These are phyloP conservation scores for Paramyrothecium roridum DNA, from an alignment of 2,329 filamentous ascomycete genomes.

Conservation along the genomic window DNA sequence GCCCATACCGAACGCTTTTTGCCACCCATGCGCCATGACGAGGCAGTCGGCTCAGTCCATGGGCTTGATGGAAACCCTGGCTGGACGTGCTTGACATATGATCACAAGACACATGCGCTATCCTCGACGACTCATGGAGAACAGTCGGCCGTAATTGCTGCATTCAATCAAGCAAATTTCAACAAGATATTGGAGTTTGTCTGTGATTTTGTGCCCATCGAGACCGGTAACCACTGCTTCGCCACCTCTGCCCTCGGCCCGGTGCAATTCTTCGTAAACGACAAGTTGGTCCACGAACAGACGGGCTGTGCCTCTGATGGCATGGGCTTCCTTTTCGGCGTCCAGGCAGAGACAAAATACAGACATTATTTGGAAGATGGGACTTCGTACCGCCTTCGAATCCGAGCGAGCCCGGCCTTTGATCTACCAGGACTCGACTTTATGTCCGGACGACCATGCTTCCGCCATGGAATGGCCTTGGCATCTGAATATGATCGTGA, in stretches of 20 bases:
- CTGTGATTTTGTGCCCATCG: slow-evolving; percentile 24
- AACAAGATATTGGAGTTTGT: slow-evolving; percentile 24
- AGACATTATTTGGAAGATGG: slow-evolving; percentile 23
- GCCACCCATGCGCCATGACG: slow-evolving; percentile 16
- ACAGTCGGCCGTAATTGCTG: slow-evolving; percentile 18
- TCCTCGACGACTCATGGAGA: slow-evolving; percentile 11
- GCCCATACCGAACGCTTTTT: slow-evolving; percentile 21
- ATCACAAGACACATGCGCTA: neutral
- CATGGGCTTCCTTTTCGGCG: slow-evolving; percentile 31
- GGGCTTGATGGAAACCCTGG: slow-evolving; percentile 19
- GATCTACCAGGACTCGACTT: slow-evolving; percentile 21
- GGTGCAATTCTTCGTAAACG: slow-evolving; percentile 25
- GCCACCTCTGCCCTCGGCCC: slow-evolving; percentile 25
- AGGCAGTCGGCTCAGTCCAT: slow-evolving; percentile 24
- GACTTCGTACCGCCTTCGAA: slow-evolving; percentile 24
- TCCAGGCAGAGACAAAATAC: slow-evolving; percentile 23
- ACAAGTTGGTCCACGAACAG: slow-evolving; percentile 26
- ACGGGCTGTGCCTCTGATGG: slow-evolving; percentile 24
- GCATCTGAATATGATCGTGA: slow-evolving; percentile 29
- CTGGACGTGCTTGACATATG: slow-evolving; percentile 1
- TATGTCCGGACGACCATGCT: slow-evolving; percentile 25
- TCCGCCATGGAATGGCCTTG: slow-evolving; percentile 27
- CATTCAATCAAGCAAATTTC: slow-evolving; percentile 15
- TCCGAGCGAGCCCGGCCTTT: slow-evolving; percentile 24
- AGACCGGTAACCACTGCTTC: slow-evolving; percentile 27